These are phyloP conservation scores for Gossypium mustelinum DNA, from an alignment of 345 rosid species.

Conservation along the genomic window DNA sequence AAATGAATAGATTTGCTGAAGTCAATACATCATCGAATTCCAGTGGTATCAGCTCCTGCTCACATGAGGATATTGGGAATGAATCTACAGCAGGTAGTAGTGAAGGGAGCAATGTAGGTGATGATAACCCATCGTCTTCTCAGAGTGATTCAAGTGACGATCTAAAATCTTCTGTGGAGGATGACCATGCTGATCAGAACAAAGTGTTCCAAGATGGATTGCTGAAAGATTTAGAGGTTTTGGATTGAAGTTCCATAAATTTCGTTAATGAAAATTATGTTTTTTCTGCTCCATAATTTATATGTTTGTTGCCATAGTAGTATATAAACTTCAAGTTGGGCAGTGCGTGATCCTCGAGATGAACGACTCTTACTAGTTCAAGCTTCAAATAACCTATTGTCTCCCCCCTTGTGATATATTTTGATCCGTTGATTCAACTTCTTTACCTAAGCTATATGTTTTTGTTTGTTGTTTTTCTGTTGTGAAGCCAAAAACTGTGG, in stretches of 20 bases:
- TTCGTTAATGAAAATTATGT: not conserved
- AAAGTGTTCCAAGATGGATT: conserved; percentile 24
- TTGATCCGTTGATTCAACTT: not conserved
- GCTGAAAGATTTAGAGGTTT: conserved; percentile 47
- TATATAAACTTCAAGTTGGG: conserved; percentile 12
- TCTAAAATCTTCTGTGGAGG: conserved; percentile 28
- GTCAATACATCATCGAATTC: conserved; percentile 26
- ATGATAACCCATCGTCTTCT: conserved; percentile 28
- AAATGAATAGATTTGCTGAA: conserved; percentile 13
- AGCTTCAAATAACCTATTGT: not conserved
- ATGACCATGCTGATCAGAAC: conserved; percentile 14
- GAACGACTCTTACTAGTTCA: not conserved
- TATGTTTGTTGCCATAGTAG: not conserved
- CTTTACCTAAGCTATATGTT: conserved; percentile 19
- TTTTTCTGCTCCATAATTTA: not conserved
- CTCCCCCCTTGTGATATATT: not conserved
- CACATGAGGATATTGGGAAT: conserved; percentile 36
- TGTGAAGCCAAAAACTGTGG: conserved; percentile 40
- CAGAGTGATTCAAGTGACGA: conserved; percentile 45
- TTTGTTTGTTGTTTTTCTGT: conserved; percentile 22
- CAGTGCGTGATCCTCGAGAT: not conserved
- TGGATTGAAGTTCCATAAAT: conserved; percentile 27
- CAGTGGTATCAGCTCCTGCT: conserved; percentile 26
- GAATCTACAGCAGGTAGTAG: conserved; percentile 34
- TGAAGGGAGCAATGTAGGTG: conserved; percentile 36